These are phyloP conservation scores for Flaveria ramosissima DNA, from an alignment of 129 eudicot species.

Conservation along the genomic window DNA sequence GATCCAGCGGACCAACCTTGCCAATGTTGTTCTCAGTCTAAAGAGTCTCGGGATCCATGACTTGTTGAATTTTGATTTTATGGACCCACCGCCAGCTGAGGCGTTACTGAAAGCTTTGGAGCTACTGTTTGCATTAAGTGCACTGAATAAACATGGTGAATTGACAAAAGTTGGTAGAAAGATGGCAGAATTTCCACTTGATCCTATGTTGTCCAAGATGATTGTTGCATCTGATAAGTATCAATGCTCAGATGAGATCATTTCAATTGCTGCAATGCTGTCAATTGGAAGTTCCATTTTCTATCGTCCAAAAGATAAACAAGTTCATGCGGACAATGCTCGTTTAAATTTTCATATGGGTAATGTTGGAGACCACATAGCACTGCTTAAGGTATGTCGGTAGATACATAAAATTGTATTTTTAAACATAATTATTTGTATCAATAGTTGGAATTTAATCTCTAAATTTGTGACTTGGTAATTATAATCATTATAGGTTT, in stretches of 20 bases:
- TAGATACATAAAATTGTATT: not conserved
- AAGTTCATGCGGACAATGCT: constrained; percentile 98
- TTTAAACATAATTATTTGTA: not conserved
- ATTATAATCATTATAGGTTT: constrained; percentile 58
- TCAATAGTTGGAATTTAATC: not conserved
- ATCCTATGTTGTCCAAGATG: constrained; percentile 97
- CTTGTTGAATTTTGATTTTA: constrained; percentile 81
- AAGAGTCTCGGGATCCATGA: constrained; percentile 96
- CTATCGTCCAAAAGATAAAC: constrained; percentile 97
- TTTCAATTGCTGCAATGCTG: constrained; percentile 93
- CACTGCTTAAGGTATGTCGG: constrained; percentile 74
- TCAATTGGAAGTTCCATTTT: constrained; percentile 94
- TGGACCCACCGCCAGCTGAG: constrained; percentile 98
- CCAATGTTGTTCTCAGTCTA: constrained; percentile 80
- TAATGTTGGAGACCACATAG: constrained; percentile 96
- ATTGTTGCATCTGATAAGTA: constrained; percentile 98
- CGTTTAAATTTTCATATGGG: constrained; percentile 91
- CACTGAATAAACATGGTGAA: constrained; percentile 90
- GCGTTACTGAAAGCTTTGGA: constrained; percentile 89
- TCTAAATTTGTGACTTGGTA: not conserved
- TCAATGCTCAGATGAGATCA: constrained; percentile 88
- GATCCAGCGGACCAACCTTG: constrained; percentile 90
- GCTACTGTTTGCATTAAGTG: constrained; percentile 82
- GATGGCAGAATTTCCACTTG: constrained; percentile 98
- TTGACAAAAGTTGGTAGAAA: constrained; percentile 90